Percentiles rank a stretch among this genome's conserved stretches.
These are phyloP conservation scores for Auriculariales sp. DNA, from an alignment of 768 basidiomycete species.

Conservation along the genomic window DNA sequence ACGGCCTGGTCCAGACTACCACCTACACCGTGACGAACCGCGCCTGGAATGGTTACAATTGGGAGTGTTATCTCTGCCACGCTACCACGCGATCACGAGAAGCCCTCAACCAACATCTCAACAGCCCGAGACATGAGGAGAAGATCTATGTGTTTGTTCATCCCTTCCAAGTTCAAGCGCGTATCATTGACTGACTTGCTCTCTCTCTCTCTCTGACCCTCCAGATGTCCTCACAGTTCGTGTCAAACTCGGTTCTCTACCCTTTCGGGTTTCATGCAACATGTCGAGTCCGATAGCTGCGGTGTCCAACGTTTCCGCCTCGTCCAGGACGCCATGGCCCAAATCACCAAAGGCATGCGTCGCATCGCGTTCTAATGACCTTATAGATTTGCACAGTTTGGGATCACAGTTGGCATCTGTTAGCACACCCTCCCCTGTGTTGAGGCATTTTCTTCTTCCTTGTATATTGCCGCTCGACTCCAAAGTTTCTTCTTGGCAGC, in stretches of 20 bases:
- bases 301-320: conserved; percentile 33
- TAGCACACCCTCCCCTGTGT: too few species aligned
- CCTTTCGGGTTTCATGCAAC: conserved; percentile 46
- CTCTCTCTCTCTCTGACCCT: too few species aligned
- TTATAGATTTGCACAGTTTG: too few species aligned
- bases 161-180: not conserved
- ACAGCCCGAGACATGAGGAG: conserved; percentile 43
- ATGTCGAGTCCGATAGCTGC: conserved; percentile 51
- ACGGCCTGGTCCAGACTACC: not conserved
- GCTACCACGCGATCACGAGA: conserved; percentile 22
- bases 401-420: too few species aligned
- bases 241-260: conserved; percentile 32
- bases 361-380: not conserved
- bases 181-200: not conserved
- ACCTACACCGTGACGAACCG: conserved; percentile 20
- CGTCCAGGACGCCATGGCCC: conserved; percentile 25
- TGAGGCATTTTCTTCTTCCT: too few species aligned
- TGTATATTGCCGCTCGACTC: too few species aligned
- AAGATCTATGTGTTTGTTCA: conserved; percentile 23
- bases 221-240: conserved; percentile 28
- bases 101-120: conserved; percentile 45
- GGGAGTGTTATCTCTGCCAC: conserved; percentile 55
- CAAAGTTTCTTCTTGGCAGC: too few species aligned
- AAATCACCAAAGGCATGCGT: conserved; percentile 10
- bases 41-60: conserved; percentile 30